phyloP scores from a whole-genome alignment of 495 filamentous ascomycete species.

The Aspergillus bertholletiae region DNA sequence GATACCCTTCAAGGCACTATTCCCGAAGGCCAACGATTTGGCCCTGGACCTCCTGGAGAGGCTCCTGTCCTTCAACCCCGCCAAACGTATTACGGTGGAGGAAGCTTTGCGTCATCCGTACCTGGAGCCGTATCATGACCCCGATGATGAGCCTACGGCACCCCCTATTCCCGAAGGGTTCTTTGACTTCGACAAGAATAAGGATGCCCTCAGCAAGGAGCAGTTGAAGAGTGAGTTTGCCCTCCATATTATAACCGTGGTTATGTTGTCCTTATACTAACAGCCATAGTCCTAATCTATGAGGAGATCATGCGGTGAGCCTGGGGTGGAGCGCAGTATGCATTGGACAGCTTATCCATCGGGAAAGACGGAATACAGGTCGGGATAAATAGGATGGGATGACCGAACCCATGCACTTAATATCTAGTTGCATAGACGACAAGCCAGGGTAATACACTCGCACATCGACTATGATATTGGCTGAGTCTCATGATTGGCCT shows the following conservation, averaged over 20 bases:
- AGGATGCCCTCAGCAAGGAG: slow-evolving; percentile 97
- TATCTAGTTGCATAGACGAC: slow-evolving; percentile 17
- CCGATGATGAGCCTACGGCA: slow-evolving; percentile 96
- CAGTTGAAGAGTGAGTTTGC: slow-evolving; percentile 74
- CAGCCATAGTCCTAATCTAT: slow-evolving; percentile 74
- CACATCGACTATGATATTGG: slow-evolving; percentile 2
- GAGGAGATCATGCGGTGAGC: slow-evolving; percentile 98
- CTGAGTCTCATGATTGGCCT: not conserved
- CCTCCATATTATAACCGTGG: not conserved
- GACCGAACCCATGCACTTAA: slow-evolving; percentile 14
- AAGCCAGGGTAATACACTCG: slow-evolving; percentile 11
- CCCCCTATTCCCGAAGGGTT: slow-evolving; percentile 96
- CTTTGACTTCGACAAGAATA: slow-evolving; percentile 99
- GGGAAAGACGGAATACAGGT: not conserved
- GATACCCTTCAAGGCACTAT: slow-evolving; percentile 94
- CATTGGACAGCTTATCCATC: not conserved
- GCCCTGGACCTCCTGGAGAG: slow-evolving; percentile 94
- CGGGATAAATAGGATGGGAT: not conserved
- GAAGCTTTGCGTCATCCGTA: slow-evolving; percentile 97
- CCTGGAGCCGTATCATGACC: slow-evolving; percentile 97
- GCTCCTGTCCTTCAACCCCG: slow-evolving; percentile 95
- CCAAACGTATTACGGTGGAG: slow-evolving; percentile 97
- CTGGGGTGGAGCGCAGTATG: not conserved
- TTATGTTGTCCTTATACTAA: slow-evolving; percentile 2
- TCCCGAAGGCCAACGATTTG: slow-evolving; percentile 93